phyloP scores from a whole-genome alignment of 208 protist species.

The Acanthamoeba triangularis region DNA sequence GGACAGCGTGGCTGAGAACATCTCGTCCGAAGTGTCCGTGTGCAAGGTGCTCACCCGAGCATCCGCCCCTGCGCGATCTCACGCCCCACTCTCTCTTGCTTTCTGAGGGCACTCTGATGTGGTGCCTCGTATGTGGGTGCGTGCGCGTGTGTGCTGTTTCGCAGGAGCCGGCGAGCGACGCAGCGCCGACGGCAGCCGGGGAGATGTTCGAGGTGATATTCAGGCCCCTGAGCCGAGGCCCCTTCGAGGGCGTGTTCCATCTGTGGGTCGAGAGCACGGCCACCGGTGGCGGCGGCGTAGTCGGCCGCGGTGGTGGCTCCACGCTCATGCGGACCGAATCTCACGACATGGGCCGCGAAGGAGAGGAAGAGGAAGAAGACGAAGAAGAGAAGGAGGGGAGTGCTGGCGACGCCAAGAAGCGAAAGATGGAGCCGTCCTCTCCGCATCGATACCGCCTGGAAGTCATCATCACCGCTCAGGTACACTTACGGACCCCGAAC shows the following conservation, averaged over 20 bases:
- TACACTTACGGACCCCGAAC: too few species aligned
- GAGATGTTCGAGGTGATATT: slow-evolving; percentile 59
- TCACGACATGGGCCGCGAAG: not conserved
- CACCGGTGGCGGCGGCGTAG: too few species aligned
- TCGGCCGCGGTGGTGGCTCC: too few species aligned
- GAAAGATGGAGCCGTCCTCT: not conserved
- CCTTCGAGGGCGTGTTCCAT: slow-evolving; percentile 3
- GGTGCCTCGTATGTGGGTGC: not conserved
- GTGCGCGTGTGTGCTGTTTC: not conserved
- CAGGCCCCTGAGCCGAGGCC: slow-evolving; percentile 8
- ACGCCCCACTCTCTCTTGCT: too few species aligned
- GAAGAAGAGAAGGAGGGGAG: not conserved
- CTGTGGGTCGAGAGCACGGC: not conserved
- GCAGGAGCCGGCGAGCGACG: not conserved
- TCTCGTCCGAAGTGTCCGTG: slow-evolving; percentile 3
- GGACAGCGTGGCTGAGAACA: not conserved
- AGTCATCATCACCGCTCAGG: slow-evolving; percentile 36
- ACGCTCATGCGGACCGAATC: slow-evolving; percentile 20
- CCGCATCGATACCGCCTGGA: not conserved
- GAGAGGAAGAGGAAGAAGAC: not conserved
- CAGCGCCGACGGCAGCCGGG: not conserved
- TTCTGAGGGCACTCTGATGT: too few species aligned
- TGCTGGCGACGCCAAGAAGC: not conserved
- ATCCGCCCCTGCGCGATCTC: not conserved
- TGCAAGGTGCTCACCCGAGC: not conserved